Evolutionary conservation across 2,329 filamentous ascomycete genomes (phyloP).

Genomic region (Emergomyces pasteurianus): DNA sequence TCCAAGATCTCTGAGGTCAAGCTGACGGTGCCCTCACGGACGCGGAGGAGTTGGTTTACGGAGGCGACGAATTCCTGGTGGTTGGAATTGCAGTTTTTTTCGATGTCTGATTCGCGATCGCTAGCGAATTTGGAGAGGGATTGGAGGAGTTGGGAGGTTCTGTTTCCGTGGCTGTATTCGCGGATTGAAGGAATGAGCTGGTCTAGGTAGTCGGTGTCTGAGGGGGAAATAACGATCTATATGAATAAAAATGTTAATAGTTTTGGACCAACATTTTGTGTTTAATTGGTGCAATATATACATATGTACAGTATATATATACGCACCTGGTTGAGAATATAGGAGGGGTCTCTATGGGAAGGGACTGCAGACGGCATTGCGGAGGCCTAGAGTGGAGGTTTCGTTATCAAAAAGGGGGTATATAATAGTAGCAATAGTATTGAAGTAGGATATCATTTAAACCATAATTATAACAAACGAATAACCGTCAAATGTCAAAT

Average conservation of each 20-base stretch:
- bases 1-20: conserved; percentile 84
- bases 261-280: no score
- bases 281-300: no score
- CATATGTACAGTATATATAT: conserved; percentile 6
- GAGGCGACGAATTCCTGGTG: conserved; percentile 94
- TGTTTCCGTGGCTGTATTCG: conserved; percentile 68
- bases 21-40: conserved; percentile 78
- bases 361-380: conserved; percentile 25
- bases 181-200: conserved; percentile 89
- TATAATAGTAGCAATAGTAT: no score
- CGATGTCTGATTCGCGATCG: conserved; percentile 82
- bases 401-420: background rate
- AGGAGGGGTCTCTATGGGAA: conserved; percentile 25
- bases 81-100: conserved; percentile 85
- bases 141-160: conserved; percentile 61
- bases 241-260: background rate
- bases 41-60: conserved; percentile 83
- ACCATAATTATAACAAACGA: background rate
- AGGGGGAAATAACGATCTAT: conserved; percentile 84
- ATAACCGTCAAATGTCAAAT: background rate
- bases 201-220: conserved; percentile 88
- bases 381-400: background rate
- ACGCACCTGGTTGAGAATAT: conserved; percentile 27
- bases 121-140: conserved; percentile 71
- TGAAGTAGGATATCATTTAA: background rate